These are phyloP conservation scores for Trichoderma sp. DNA, from an alignment of 2,329 filamentous ascomycete genomes.

Conservation along the genomic window DNA sequence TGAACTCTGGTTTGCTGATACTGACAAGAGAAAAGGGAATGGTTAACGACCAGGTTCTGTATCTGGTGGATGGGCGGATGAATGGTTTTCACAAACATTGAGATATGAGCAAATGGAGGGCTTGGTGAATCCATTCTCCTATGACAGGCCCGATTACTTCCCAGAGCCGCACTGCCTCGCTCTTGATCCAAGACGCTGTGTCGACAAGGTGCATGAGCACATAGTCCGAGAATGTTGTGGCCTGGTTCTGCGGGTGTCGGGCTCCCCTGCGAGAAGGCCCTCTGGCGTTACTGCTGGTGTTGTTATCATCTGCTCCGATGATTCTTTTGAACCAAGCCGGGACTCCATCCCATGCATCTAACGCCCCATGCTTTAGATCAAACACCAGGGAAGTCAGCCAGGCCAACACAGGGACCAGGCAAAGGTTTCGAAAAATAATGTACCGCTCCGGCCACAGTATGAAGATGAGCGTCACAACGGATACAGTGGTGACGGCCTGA, in stretches of 20 bases:
- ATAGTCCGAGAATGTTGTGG: not conserved
- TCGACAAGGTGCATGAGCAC: not conserved
- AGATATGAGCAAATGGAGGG: not conserved
- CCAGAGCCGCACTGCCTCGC: not conserved
- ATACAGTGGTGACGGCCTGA: slow-evolving; percentile 13
- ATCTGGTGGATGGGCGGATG: not conserved
- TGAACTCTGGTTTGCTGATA: not conserved
- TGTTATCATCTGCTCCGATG: slow-evolving; percentile 6
- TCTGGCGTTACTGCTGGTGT: not conserved
- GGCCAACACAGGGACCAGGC: slow-evolving; percentile 3
- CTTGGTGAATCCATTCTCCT: not conserved
- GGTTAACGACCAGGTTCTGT: not conserved
- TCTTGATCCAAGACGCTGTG: not conserved
- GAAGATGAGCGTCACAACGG: not conserved
- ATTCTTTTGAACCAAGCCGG: slow-evolving; percentile 11
- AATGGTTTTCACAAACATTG: not conserved
- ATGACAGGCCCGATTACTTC: not conserved
- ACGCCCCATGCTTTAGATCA: slow-evolving; percentile 1
- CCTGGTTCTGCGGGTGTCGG: not conserved
- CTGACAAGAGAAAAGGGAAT: not conserved
- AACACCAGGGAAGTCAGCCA: slow-evolving; percentile 9
- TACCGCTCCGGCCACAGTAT: slow-evolving; percentile 12
- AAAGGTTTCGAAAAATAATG: slow-evolving; percentile 3
- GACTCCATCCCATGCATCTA: slow-evolving; percentile 10
- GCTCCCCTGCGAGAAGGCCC: not conserved